These are phyloP conservation scores for Penicillium cataractarum DNA, from an alignment of 495 filamentous ascomycete genomes.

Conservation along the genomic window DNA sequence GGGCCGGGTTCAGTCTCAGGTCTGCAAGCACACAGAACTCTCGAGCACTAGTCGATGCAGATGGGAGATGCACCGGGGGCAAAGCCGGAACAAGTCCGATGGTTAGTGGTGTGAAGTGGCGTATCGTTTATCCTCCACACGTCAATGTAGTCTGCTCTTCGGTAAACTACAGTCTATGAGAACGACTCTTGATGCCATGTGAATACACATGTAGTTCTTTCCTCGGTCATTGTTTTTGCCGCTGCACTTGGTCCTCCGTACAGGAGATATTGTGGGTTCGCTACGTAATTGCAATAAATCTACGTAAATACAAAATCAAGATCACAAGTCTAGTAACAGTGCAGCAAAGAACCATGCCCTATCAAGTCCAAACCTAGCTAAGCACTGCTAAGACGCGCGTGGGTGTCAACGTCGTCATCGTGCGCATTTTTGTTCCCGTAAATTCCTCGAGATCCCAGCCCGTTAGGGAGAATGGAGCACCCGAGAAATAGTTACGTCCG, in stretches of 20 bases:
- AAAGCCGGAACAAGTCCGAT: conserved; percentile 10
- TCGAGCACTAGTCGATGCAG: background rate
- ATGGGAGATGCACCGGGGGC: background rate
- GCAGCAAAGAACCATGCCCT: background rate
- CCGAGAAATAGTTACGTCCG: background rate
- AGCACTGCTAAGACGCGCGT: background rate
- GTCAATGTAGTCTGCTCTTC: background rate
- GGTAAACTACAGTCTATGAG: background rate
- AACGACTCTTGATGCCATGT: background rate
- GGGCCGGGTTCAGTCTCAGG: background rate
- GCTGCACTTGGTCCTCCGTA: background rate
- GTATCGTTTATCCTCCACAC: conserved; percentile 16
- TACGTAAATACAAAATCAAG: background rate
- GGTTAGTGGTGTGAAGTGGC: conserved; percentile 2
- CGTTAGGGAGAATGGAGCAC: conserved; percentile 8
- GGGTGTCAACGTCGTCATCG: conserved; percentile 34
- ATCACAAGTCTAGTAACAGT: background rate
- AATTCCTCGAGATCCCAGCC: conserved; percentile 19
- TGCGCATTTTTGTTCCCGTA: conserved; percentile 27
- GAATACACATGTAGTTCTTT: background rate
- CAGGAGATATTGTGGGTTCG: background rate
- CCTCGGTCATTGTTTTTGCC: background rate
- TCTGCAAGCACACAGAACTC: background rate
- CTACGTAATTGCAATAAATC: background rate
- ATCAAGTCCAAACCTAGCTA: background rate